Evolutionary conservation across 169 alveolate species (phyloP).

Genomic region (Babesia microti): DNA sequence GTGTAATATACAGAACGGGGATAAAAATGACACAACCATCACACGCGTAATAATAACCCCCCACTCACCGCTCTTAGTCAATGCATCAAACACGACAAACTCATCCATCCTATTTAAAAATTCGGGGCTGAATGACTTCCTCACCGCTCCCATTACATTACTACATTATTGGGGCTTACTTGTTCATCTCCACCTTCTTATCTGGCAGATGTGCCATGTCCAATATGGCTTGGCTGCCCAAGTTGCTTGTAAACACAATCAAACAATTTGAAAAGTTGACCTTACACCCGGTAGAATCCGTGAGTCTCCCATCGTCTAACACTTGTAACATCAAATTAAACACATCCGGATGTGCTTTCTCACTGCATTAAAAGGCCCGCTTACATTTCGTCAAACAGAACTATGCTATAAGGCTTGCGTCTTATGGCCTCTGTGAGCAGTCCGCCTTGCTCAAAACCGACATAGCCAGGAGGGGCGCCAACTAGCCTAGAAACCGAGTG

Average conservation of each 20-base stretch:
- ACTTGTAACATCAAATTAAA: constrained; percentile 72
- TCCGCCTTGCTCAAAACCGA: constrained; percentile 84
- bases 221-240: constrained; percentile 68
- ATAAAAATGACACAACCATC: not conserved
- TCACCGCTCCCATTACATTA: constrained; percentile 59
- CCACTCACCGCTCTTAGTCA: constrained; percentile 38
- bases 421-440: constrained; percentile 81
- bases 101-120: constrained; percentile 76
- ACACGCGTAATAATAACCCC: constrained; percentile 1
- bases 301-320: constrained; percentile 77
- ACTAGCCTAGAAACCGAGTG: constrained; percentile 75
- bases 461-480: constrained; percentile 86
- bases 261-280: constrained; percentile 74
- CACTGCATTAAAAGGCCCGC: constrained; percentile 34
- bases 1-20: not conserved
- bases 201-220: constrained; percentile 68
- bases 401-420: constrained; percentile 74
- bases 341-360: constrained; percentile 84
- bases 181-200: constrained; percentile 52
- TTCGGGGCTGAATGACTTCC: constrained; percentile 72
- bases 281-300: constrained; percentile 75
- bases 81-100: constrained; percentile 62
- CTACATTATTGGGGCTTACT: constrained; percentile 14
- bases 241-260: constrained; percentile 72
- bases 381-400: constrained; percentile 76